Evolutionary conservation across 78 protist genomes (phyloP).

Genomic region (Bigelowiella natans): DNA sequence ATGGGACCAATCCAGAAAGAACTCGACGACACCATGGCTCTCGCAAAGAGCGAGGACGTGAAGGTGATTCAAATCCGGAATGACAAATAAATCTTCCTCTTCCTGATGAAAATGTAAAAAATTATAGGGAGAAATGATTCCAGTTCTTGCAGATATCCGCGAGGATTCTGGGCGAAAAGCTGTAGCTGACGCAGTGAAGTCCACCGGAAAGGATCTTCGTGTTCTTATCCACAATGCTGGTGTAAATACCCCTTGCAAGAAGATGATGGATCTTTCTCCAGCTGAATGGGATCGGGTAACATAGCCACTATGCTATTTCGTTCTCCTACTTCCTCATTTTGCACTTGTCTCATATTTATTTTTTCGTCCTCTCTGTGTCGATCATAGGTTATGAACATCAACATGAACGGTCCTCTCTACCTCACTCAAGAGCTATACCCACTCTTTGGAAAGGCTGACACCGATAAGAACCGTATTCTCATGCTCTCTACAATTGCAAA

Average conservation of each 20-base stretch:
- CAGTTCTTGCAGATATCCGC: not conserved
- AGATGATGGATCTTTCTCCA: not conserved
- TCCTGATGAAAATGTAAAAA: not conserved
- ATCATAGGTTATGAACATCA: not conserved
- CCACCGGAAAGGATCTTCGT: not conserved
- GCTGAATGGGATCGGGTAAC: not conserved
- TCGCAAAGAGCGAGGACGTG: not conserved
- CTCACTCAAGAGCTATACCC: not conserved
- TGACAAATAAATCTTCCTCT: no score
- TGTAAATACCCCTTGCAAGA: not conserved
- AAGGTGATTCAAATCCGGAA: no score
- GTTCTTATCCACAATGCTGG: not conserved
- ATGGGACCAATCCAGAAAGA: not conserved
- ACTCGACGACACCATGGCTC: not conserved
- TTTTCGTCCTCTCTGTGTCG: no score
- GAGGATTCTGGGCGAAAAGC: not conserved
- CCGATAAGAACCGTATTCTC: not conserved
- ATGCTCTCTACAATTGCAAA: not conserved
- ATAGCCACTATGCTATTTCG: no score
- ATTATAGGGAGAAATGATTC: not conserved
- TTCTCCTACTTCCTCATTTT: not conserved
- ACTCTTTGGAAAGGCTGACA: not conserved
- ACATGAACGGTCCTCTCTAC: not conserved
- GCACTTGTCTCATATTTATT: not conserved
- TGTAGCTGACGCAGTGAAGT: not conserved